These are phyloP conservation scores for Cercospora brassicicola DNA, from an alignment of 2,329 filamentous ascomycete genomes.

Conservation along the genomic window DNA sequence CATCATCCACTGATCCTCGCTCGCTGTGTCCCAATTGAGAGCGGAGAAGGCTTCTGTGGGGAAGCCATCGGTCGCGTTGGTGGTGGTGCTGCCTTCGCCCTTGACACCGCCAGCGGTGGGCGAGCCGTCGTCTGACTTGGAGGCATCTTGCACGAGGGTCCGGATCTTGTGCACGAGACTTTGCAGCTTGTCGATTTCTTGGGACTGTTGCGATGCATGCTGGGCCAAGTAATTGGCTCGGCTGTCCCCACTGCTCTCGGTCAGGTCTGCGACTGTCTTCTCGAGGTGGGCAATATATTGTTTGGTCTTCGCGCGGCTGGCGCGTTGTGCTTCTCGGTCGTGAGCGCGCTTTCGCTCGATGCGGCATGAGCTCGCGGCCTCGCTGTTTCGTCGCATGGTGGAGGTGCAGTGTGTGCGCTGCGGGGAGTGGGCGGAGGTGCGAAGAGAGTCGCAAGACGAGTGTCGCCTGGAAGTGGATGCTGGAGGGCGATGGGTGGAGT, in stretches of 20 bases:
- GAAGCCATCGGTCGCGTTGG: conserved; percentile 8
- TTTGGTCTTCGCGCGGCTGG: conserved; percentile 29
- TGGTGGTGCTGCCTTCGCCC: conserved; percentile 14
- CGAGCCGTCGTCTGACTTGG: conserved; percentile 19
- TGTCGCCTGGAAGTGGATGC: background rate
- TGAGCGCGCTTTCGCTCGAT: conserved; percentile 33
- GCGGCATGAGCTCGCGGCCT: conserved; percentile 24
- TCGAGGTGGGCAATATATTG: conserved; percentile 30
- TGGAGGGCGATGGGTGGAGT: background rate
- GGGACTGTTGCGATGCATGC: conserved; percentile 26
- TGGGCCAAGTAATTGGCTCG: conserved; percentile 27
- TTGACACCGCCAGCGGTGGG: conserved; percentile 10
- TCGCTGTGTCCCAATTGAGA: conserved; percentile 16
- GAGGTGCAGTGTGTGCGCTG: background rate
- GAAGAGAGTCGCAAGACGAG: background rate
- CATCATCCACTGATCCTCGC: conserved; percentile 23
- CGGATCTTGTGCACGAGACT: conserved; percentile 26
- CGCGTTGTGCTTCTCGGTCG: conserved; percentile 28
- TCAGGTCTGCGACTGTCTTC: conserved; percentile 28
- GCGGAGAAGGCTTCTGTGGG: conserved; percentile 11
- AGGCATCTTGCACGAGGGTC: conserved; percentile 26
- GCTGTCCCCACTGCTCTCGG: conserved; percentile 23
- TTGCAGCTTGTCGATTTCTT: conserved; percentile 29
- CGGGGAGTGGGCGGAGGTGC: background rate
- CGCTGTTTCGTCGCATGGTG: conserved; percentile 21